phyloP scores from a whole-genome alignment of 306 rosid species.

The Astragalus membranaceus region DNA sequence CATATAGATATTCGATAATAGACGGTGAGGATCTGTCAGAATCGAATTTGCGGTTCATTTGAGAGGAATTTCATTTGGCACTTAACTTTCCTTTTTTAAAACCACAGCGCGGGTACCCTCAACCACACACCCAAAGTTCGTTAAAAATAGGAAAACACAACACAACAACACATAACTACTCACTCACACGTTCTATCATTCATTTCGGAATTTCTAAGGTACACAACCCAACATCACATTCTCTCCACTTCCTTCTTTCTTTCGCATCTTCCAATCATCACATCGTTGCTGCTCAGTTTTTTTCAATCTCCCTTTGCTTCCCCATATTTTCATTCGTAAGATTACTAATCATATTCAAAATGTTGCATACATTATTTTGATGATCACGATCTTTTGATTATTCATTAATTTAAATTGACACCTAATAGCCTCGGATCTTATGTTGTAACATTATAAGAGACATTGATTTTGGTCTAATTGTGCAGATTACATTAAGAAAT shows the following conservation, averaged over 20 bases:
- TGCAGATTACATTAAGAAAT: constrained; percentile 41
- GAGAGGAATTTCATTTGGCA: constrained; percentile 51
- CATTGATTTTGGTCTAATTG: constrained; percentile 4
- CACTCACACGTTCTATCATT: constrained; percentile 2
- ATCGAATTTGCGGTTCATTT: constrained; percentile 54
- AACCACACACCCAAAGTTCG: constrained; percentile 24
- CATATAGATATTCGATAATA: constrained; percentile 20
- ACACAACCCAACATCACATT: constrained; percentile 20
- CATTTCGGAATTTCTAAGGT: constrained; percentile 39
- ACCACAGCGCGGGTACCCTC: constrained; percentile 46
- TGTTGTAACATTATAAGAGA: not conserved
- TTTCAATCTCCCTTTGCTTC: not conserved
- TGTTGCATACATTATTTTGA: not conserved
- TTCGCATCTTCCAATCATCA: constrained; percentile 8
- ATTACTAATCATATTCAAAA: constrained; percentile 3
- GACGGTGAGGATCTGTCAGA: constrained; percentile 41
- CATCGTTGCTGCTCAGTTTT: too few species aligned
- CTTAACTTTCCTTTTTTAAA: constrained; percentile 34
- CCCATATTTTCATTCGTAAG: not conserved
- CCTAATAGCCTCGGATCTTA: not conserved
- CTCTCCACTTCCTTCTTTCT: constrained; percentile 13
- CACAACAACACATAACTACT: not conserved
- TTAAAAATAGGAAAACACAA: constrained; percentile 10
- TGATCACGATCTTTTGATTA: not conserved
- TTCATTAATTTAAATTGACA: not conserved